A percentile compares a stretch with the other conserved stretches of the same genome.
These are phyloP conservation scores for Cubamyces sp. DNA, from an alignment of 768 basidiomycete species.

Conservation along the genomic window DNA sequence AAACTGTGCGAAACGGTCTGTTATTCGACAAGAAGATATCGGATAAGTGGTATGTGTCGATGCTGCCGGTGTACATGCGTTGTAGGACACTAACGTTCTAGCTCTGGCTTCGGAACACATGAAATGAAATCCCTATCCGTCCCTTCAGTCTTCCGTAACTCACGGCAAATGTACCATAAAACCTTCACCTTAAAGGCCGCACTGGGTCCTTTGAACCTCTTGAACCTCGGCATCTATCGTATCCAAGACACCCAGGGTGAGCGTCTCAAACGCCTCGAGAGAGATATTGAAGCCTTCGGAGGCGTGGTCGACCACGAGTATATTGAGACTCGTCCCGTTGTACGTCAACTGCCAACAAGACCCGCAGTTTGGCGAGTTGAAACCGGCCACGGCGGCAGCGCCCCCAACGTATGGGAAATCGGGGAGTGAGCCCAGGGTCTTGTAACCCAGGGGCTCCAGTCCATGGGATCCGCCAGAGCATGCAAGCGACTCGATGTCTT, in stretches of 20 bases:
- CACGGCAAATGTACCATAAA: too few species aligned
- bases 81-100: too few species aligned
- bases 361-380: conserved; percentile 37
- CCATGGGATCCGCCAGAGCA: conserved; percentile 46
- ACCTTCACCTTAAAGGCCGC: conserved; percentile 45
- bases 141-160: too few species aligned
- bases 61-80: too few species aligned
- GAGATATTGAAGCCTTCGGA: conserved; percentile 40
- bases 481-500: conserved; percentile 9
- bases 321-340: conserved; percentile 32
- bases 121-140: too few species aligned
- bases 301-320: conserved; percentile 38
- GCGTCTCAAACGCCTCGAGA: conserved; percentile 37
- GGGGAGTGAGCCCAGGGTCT: conserved; percentile 42
- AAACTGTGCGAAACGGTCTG: too few species aligned
- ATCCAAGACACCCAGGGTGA: conserved; percentile 52
- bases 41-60: too few species aligned
- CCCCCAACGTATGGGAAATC: conserved; percentile 43
- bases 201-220: conserved; percentile 49
- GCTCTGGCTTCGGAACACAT: too few species aligned
- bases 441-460: conserved; percentile 37
- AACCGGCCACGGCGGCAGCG: conserved; percentile 34
- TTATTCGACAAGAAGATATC: too few species aligned
- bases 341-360: conserved; percentile 39
- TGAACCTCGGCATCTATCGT: conserved; percentile 48